Percentiles rank a stretch among this genome's conserved stretches.
phyloP scores from a whole-genome alignment of 805 yeast species.

The Saccharomycopsis capsularis region DNA sequence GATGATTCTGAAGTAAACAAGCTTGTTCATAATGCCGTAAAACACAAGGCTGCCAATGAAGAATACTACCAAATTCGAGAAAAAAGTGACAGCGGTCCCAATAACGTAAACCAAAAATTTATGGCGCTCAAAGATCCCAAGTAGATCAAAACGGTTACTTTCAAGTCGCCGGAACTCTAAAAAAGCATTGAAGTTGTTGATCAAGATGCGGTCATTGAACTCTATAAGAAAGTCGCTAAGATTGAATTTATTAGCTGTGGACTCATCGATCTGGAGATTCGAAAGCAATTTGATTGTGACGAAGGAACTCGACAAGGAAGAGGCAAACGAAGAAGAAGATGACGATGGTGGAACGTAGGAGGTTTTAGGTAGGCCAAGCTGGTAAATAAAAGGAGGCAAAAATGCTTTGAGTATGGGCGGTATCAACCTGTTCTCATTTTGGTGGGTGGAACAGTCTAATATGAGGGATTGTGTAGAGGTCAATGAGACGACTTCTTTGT shows the following conservation, averaged over 20 bases:
- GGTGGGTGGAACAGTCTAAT: conserved; percentile 1
- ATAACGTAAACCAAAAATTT: conserved; percentile 5
- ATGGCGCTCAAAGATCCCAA: neutral
- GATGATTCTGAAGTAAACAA: neutral
- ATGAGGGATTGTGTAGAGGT: conserved; percentile 1
- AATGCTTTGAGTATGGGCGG: conserved; percentile 9
- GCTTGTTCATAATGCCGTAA: neutral
- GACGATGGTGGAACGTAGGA: neutral
- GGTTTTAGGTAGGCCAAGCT: conserved; percentile 1
- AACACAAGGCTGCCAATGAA: neutral
- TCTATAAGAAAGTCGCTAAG: conserved; percentile 10
- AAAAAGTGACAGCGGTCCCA: conserved; percentile 7
- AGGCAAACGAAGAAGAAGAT: neutral
- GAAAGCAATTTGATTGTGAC: neutral
- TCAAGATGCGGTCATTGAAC: conserved; percentile 9
- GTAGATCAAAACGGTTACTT: neutral
- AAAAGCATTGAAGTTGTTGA: conserved; percentile 11
- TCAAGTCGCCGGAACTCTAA: conserved; percentile 1
- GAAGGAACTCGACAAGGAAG: neutral
- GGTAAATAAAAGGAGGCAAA: conserved; percentile 9
- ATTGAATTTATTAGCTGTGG: neutral
- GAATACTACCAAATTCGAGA: conserved; percentile 2
- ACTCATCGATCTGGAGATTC: neutral
- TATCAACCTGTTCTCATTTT: neutral
- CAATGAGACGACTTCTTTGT: neutral